Base-by-base conservation (phyloP, 768 basidiomycete genomes). In the Sarcomyxa edulis region DNA sequence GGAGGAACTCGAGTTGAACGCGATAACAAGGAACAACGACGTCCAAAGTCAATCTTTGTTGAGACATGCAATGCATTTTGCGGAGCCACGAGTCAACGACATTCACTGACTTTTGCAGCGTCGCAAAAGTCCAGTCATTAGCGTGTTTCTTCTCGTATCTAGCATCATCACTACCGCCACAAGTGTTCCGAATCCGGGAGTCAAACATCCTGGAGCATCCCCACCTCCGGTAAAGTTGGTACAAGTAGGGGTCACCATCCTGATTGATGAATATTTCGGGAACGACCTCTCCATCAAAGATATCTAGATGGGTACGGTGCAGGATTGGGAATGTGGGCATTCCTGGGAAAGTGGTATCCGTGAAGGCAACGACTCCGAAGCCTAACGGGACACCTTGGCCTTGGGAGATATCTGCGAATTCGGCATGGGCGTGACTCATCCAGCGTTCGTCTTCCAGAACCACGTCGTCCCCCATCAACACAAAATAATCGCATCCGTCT, bases 271-370 rank as follows among this genome's bases (percentile, higher is more conserved):
- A 80, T 16, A 55, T 45, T 10, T 69, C 58, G 0, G 78, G 77
- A 10, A 81, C 50, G 16, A 78, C 60, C 8, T 64, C 52, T 4
- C 75, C 74, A 0, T 53, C 41, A 45, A 81, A 80, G 30, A 77
- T 69, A 21, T 76, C 68, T 52, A 81, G 56, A 47, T 81, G 78
- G 0, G 58, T 69, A 18, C 68, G 66, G 40, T 78, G 74, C 30
- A 81, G 35, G 35, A 78, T 60, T 1, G 79, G 78, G 46, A 79
- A 78, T 1, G 76, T 78, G 0, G 76, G 76, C 74, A 80, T 77
- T 0, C 75, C 79, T 0, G 71, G 72, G 46, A 77, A 80, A 7
- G 65, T 60, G 12, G 51, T 57, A 44, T 78, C 75, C 5, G 67
- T 75, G 54, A 81, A 78, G 0, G 75, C 69, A 2, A 80, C 67